Evolutionary conservation across 805 yeast genomes (phyloP).

Genomic region (Dipodascopsis uninucleata): DNA sequence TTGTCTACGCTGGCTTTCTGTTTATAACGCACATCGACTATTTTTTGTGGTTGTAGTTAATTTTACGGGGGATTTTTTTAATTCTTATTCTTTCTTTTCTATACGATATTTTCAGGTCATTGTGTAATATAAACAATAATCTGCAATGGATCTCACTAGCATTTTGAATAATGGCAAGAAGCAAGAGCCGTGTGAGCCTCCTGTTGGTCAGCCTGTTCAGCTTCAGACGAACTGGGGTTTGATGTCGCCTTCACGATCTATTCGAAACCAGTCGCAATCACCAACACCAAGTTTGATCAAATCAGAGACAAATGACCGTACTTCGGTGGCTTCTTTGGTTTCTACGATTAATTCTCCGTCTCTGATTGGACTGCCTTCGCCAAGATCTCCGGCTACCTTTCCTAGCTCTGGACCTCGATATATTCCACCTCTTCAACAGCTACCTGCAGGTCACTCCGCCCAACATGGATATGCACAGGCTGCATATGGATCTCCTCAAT

Average conservation of each 20-base stretch:
- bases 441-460: background rate
- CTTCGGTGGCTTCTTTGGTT: constrained; percentile 28
- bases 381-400: constrained; percentile 21
- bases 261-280: constrained; percentile 25
- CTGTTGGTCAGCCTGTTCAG: constrained; percentile 8
- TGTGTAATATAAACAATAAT: too few species aligned
- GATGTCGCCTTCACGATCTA: constrained; percentile 23
- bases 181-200: constrained; percentile 14
- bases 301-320: constrained; percentile 24
- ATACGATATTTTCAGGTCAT: too few species aligned
- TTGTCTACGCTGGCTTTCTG: too few species aligned
- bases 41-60: too few species aligned
- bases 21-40: too few species aligned
- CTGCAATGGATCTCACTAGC: constrained; percentile 20
- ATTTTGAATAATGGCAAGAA: constrained; percentile 23
- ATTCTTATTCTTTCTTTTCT: too few species aligned
- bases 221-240: constrained; percentile 20
- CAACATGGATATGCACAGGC: constrained; percentile 6
- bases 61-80: too few species aligned
- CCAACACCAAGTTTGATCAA: constrained; percentile 25
- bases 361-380: constrained; percentile 25
- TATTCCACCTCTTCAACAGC: constrained; percentile 9
- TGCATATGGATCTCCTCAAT: constrained; percentile 7
- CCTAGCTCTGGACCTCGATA: constrained; percentile 3
- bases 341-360: constrained; percentile 25